Conservation (phyloP, 441 rosid species). For the Adansonia madagascariensis region DNA sequence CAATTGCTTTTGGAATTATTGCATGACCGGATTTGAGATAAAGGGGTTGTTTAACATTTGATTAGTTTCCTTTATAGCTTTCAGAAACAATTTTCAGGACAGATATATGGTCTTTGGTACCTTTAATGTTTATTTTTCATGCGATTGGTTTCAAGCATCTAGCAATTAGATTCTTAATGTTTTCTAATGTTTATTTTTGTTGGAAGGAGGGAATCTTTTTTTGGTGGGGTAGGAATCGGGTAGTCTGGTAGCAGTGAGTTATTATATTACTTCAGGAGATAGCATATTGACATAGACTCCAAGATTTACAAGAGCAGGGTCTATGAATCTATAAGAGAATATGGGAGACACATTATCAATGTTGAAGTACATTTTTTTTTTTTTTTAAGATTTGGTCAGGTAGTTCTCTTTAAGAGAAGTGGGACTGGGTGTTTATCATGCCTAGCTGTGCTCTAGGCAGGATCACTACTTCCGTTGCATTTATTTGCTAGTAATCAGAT, state of each 20-base stretch:
- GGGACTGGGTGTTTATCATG: background rate
- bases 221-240: background rate
- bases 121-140: conserved; percentile 8
- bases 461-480: background rate
- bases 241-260: background rate
- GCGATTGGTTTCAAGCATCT: conserved; percentile 7
- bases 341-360: background rate
- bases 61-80: conserved; percentile 12
- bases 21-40: background rate
- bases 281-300: background rate
- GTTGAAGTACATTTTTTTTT: conserved; percentile 4
- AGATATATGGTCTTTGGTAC: background rate
- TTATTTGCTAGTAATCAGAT: conserved; percentile 11
- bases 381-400: background rate
- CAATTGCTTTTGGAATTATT: conserved; percentile 1
- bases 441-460: conserved; percentile 6
- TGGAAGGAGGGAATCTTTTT: background rate
- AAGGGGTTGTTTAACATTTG: conserved; percentile 11
- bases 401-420: conserved; percentile 1
- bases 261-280: background rate
- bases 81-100: background rate
- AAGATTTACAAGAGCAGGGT: conserved; percentile 7
- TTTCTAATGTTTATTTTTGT: conserved; percentile 3
- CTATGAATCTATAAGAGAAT: conserved; percentile 8
- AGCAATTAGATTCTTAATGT: background rate